Base-by-base conservation (phyloP, 139 green algal genomes). In the Chlorella ohadii region DNA sequence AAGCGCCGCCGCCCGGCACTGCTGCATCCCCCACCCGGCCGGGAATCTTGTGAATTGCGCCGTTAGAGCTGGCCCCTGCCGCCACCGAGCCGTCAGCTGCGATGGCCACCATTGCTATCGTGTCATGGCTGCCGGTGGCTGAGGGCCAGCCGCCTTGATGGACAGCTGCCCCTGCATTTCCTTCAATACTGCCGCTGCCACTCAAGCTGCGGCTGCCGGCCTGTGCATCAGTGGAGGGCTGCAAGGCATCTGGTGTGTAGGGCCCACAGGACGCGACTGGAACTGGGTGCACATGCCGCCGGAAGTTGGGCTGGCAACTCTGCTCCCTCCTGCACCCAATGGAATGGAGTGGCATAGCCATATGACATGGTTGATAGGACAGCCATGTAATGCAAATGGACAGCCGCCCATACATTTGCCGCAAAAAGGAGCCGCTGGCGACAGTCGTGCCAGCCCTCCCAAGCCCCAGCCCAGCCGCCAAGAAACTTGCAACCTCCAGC, bases 241-340 rank as follows among this genome's bases (percentile, higher is more conserved):
- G 25, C 51, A 28, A 12, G 34, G 57, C 19, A 25, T 27, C 11
- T 64, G 88, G 61, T 34, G 59, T 59, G 82, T 96, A 96, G 7
- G 93, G 93, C 2, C 93, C 93, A 55, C 93, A 96, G 25, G 47
- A 84, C 3, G 22, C 56, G 12, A 28, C 6, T 25, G 88, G 77
- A 55, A 95, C 81, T 23, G 93, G 93, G 5, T 23, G 15, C 25
- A 96, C 93, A 39, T 80, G 22, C 31, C 44, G 63, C 72, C 93
- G 64, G 84, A 93, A 96, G 87, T 96, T 96, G 17, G 93, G 93
- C 84, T 96, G 93, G 81, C 93, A 96, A 20, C 66, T 28, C 4
- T 19, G 31, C 0, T 41, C 33, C 38, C 23, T 15, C 61, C 75
- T 78, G 83, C 47, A 80, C 0, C 17, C 5, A 13, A 67, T 6